Evolutionary conservation across 2,329 filamentous ascomycete genomes (phyloP).

Genomic region (Aspergillus spinulosporus): DNA sequence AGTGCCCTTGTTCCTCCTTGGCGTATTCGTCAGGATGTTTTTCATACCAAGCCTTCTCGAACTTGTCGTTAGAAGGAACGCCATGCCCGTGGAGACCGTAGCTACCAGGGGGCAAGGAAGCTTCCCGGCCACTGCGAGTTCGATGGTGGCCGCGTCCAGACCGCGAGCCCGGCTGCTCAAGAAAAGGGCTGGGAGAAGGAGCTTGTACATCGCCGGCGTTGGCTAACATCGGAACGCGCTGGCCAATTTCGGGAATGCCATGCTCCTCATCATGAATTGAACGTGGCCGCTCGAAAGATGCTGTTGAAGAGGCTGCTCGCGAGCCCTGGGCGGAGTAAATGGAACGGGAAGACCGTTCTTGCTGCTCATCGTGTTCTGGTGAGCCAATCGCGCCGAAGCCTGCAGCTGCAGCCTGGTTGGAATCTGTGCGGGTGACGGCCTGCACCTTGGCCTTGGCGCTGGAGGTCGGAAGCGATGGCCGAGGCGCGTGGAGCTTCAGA

Average conservation of each 20-base stretch:
- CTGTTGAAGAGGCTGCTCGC: conserved; percentile 48
- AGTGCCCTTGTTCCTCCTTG: conserved; percentile 71
- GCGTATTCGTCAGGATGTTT: conserved; percentile 81
- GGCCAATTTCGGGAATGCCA: conserved; percentile 88
- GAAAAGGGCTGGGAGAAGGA: conserved; percentile 71
- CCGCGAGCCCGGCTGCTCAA: conserved; percentile 48
- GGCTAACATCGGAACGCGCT: conserved; percentile 89
- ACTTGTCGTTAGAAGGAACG: conserved; percentile 70
- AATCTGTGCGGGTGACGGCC: conserved; percentile 86
- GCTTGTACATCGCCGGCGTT: conserved; percentile 95
- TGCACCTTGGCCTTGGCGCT: conserved; percentile 83
- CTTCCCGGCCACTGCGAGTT: conserved; percentile 69
- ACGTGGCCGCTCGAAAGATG: conserved; percentile 54
- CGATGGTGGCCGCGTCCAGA: conserved; percentile 63
- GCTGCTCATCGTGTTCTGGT: conserved; percentile 50
- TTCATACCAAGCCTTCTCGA: conserved; percentile 88
- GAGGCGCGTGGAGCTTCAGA: conserved; percentile 84
- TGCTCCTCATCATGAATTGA: conserved; percentile 72
- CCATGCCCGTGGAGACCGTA: conserved; percentile 93
- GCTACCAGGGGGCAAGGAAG: conserved; percentile 78
- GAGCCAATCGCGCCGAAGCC: conserved; percentile 67
- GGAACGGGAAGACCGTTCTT: conserved; percentile 55
- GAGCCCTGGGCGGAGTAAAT: conserved; percentile 61
- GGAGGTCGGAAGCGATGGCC: conserved; percentile 75
- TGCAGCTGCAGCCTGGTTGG: conserved; percentile 76